phyloP scores from a whole-genome alignment of 2,329 filamentous ascomycete genomes.

The Fusarium pseudograminearum region DNA sequence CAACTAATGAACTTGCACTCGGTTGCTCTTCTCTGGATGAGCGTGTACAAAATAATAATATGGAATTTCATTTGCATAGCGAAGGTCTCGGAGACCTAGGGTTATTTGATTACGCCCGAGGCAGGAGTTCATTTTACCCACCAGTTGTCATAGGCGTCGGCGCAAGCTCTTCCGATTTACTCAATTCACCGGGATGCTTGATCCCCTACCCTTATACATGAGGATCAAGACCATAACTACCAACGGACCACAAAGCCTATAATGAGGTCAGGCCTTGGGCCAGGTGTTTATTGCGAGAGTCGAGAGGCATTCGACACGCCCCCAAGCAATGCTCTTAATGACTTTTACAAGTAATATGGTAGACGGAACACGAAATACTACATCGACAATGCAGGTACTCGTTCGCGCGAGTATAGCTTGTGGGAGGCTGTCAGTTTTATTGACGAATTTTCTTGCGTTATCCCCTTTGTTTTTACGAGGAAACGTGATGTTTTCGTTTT shows the following conservation, averaged over 20 bases:
- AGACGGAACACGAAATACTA: conserved; percentile 46
- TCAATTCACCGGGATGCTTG: conserved; percentile 26
- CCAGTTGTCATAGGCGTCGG: conserved; percentile 14
- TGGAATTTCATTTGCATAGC: conserved; percentile 55
- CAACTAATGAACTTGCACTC: conserved; percentile 54
- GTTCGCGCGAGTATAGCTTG: conserved; percentile 44
- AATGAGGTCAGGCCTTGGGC: conserved; percentile 8
- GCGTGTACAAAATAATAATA: conserved; percentile 50
- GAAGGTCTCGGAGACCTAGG: conserved; percentile 47
- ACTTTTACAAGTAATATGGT: conserved; percentile 47
- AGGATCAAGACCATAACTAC: conserved; percentile 1
- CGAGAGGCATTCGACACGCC: conserved; percentile 28
- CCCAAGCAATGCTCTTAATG: conserved; percentile 45
- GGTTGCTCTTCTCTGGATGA: conserved; percentile 38
- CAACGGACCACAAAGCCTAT: conserved; percentile 3
- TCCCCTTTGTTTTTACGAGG: conserved; percentile 47
- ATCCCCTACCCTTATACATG: conserved; percentile 5
- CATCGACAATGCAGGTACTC: conserved; percentile 43
- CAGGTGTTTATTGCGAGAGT: conserved; percentile 21
- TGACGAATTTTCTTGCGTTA: conserved; percentile 46
- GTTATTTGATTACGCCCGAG: conserved; percentile 33
- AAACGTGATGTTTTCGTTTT: conserved; percentile 45
- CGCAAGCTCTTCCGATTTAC: conserved; percentile 15
- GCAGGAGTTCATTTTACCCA: conserved; percentile 26
- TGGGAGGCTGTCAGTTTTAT: conserved; percentile 35